These are phyloP conservation scores for Suillus paluster DNA, from an alignment of 768 basidiomycete genomes.

Conservation along the genomic window DNA sequence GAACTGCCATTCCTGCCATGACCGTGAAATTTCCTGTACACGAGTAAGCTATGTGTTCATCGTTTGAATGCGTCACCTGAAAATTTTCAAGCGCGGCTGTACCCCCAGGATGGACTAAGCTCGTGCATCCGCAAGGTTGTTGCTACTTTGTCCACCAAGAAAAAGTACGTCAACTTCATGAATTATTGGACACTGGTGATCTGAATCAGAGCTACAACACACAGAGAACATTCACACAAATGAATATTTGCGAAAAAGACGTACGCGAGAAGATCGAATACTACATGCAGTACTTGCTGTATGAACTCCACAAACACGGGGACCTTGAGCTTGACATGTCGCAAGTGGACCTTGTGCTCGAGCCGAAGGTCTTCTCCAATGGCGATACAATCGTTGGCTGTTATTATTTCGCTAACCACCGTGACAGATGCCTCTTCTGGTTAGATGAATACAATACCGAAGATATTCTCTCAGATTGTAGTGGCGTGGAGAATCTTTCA, in stretches of 20 bases:
- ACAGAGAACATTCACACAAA: constrained; percentile 60
- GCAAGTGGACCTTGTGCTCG: constrained; percentile 51
- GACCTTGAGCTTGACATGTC: constrained; percentile 28
- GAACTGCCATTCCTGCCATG: background rate
- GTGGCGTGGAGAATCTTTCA: constrained; percentile 19
- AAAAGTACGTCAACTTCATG: background rate
- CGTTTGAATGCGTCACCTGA: background rate
- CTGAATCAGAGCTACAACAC: background rate
- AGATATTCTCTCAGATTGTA: constrained; percentile 33
- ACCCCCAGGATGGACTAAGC: constrained; percentile 25
- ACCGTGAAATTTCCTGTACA: constrained; percentile 7
- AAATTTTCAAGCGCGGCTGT: background rate
- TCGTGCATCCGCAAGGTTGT: constrained; percentile 15
- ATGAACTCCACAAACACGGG: constrained; percentile 15
- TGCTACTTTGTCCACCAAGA: background rate
- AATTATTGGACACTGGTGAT: background rate
- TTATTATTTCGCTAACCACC: constrained; percentile 60
- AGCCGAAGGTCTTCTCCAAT: constrained; percentile 32
- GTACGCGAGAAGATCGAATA: constrained; percentile 38
- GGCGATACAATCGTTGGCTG: constrained; percentile 25
- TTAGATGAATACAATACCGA: constrained; percentile 46
- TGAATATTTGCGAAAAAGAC: constrained; percentile 46
- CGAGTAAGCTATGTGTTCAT: background rate
- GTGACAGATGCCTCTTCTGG: constrained; percentile 54
- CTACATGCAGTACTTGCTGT: constrained; percentile 32